Percentiles rank a stretch among this genome's conserved stretches.
Conservation (phyloP, 1,284 basidiomycete genomes). For the Erythrobasidium hasegawianum region DNA sequence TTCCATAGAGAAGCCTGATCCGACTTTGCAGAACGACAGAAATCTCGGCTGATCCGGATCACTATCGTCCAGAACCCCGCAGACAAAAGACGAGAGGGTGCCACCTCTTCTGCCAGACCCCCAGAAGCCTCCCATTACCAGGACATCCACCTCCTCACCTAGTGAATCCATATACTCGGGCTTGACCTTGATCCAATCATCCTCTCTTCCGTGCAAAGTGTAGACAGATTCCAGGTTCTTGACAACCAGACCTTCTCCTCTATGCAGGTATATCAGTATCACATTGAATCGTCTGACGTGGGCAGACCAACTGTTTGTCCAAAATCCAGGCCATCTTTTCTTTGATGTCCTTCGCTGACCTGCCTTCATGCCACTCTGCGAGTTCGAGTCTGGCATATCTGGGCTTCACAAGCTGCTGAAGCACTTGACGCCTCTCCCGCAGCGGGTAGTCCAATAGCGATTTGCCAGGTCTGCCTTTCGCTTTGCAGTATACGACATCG, state of each 20-base stretch:
- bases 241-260: conserved; percentile 86
- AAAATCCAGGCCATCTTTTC: conserved; percentile 73
- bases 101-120: conserved; percentile 49
- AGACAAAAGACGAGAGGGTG: conserved; percentile 51
- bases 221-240: conserved; percentile 79
- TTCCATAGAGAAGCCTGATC: conserved; percentile 73
- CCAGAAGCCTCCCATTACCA: conserved; percentile 66
- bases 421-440: conserved; percentile 50
- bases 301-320: conserved; percentile 54
- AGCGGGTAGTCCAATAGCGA: conserved; percentile 50
- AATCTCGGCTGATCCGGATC: conserved; percentile 59
- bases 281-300: background rate
- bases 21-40: conserved; percentile 75
- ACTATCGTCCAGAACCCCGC: conserved; percentile 49
- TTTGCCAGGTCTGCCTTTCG: conserved; percentile 52
- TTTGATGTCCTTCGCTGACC: conserved; percentile 72
- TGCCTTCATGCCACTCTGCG: conserved; percentile 65
- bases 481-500: conserved; percentile 77
- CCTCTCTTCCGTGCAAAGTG: conserved; percentile 73
- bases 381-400: conserved; percentile 76
- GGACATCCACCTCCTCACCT: conserved; percentile 67
- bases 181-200: conserved; percentile 92
- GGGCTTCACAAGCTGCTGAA: conserved; percentile 53
- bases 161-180: conserved; percentile 78
- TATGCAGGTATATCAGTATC: conserved; percentile 40